A percentile compares a stretch with the other conserved stretches of the same genome.
phyloP scores from a whole-genome alignment of 257 asterid species.

The Haberlea rhodopensis region DNA sequence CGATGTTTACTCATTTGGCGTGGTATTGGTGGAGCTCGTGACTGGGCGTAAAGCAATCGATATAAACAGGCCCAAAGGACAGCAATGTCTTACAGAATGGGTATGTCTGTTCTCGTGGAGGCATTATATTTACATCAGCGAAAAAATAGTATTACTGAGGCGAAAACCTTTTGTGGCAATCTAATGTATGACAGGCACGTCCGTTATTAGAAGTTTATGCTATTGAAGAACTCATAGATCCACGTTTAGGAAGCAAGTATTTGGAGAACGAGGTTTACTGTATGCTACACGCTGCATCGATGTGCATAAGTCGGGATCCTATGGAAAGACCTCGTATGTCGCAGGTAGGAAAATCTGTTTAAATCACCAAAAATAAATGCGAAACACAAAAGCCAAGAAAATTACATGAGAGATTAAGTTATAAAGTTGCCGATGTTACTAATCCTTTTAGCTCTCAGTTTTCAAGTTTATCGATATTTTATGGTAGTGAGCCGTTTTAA shows the following conservation, averaged over 20 bases:
- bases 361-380: background rate
- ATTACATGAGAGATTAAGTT: background rate
- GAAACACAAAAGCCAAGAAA: too few relatives aligned
- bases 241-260: constrained; percentile 51
- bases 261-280: constrained; percentile 71
- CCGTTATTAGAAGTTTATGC: constrained; percentile 81
- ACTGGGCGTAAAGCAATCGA: constrained; percentile 97
- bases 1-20: constrained; percentile 95
- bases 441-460: background rate
- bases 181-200: constrained; percentile 60
- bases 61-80: constrained; percentile 88
- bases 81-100: constrained; percentile 98
- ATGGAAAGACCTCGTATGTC: constrained; percentile 92
- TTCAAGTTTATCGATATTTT: too few relatives aligned
- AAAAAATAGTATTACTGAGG: background rate
- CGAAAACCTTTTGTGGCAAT: background rate
- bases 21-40: constrained; percentile 86
- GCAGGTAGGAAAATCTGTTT: constrained; percentile 47
- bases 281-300: constrained; percentile 89
- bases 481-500: too few relatives aligned
- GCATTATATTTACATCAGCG: background rate
- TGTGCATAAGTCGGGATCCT: constrained; percentile 91
- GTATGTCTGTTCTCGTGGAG: too few relatives aligned
- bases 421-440: background rate
- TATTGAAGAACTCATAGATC: constrained; percentile 69